Evolutionary conservation across 2,329 filamentous ascomycete species (phyloP).

Genomic region (Alternaria ethzedia): DNA sequence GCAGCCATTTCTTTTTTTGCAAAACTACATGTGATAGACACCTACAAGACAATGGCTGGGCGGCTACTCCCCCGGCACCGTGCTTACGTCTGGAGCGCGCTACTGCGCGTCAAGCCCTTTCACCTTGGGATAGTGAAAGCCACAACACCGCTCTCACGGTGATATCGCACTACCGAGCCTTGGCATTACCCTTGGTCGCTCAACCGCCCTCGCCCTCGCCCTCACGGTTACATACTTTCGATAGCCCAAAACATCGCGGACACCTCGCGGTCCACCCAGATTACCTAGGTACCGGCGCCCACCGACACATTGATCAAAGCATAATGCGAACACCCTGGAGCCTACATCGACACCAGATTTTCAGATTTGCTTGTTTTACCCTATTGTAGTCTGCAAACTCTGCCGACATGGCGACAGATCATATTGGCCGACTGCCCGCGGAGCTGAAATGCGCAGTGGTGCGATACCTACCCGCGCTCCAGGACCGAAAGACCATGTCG

Average conservation of each 20-base stretch:
- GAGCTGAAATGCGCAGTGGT: not conserved
- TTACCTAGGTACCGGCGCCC: not conserved
- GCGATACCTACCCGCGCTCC: not conserved
- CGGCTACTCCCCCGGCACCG: not conserved
- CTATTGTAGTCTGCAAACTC: not conserved
- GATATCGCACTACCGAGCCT: not conserved
- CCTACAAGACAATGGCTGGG: not conserved
- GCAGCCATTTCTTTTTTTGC: not conserved
- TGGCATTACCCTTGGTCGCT: not conserved
- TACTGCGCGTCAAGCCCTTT: not conserved
- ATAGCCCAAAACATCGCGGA: not conserved
- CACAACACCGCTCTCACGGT: not conserved
- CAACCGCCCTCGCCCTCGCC: not conserved
- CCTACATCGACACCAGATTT: fast-evolving
- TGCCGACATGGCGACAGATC: not conserved
- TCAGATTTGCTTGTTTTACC: not conserved
- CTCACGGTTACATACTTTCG: not conserved
- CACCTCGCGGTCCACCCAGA: not conserved
- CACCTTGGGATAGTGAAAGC: not conserved
- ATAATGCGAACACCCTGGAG: not conserved
- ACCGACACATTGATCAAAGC: not conserved
- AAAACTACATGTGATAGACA: not conserved
- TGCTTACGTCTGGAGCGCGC: not conserved
- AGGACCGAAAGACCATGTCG: fast-evolving
- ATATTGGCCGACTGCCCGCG: not conserved